phyloP scores from a whole-genome alignment of 805 yeast genomes.

The Candida piceae region DNA sequence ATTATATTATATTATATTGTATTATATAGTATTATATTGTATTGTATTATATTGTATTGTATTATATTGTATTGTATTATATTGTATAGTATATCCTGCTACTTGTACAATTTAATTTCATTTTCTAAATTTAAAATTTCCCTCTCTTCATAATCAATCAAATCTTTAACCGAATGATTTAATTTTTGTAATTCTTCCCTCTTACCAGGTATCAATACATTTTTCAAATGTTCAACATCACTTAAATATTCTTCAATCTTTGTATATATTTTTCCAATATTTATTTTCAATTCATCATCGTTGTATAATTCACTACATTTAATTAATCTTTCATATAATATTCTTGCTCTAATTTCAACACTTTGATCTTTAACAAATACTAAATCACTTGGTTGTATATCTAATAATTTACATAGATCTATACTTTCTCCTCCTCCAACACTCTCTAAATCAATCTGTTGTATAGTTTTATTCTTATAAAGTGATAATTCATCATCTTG shows the following conservation, averaged over 20 bases:
- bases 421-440: slow-evolving; percentile 5
- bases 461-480: slow-evolving; percentile 15
- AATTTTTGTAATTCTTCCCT: neutral
- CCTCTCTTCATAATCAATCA: slow-evolving; percentile 40
- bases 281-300: neutral
- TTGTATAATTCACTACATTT: slow-evolving; percentile 1
- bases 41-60: no score
- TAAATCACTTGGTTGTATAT: neutral
- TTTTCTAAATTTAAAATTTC: slow-evolving; percentile 41
- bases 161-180: slow-evolving; percentile 26
- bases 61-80: no score
- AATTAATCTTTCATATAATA: neutral
- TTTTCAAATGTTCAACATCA: neutral
- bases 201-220: neutral
- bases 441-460: slow-evolving; percentile 19
- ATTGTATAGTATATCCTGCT: slow-evolving; percentile 5
- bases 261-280: neutral
- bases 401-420: slow-evolving; percentile 1
- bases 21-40: no score
- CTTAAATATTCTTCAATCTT: neutral
- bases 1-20: no score
- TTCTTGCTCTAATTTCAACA: neutral
- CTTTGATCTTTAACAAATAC: neutral
- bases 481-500: slow-evolving; percentile 17
- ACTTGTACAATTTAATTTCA: slow-evolving; percentile 21